Percentiles rank a stretch among this genome's conserved stretches.
These are phyloP conservation scores for Gentiana macrophylla DNA, from an alignment of 257 asterid genomes.

Conservation along the genomic window DNA sequence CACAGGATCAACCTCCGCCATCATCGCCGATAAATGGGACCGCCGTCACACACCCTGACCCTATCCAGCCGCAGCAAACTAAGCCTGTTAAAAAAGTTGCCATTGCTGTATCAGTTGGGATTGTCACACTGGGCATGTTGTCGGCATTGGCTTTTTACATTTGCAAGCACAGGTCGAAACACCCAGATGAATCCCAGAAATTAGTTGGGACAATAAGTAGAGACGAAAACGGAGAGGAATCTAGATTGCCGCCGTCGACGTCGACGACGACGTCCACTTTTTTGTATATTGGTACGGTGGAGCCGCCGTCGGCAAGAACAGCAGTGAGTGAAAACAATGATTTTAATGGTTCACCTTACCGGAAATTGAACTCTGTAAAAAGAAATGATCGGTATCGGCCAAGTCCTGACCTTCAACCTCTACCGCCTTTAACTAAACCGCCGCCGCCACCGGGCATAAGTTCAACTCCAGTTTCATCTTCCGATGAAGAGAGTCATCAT, in stretches of 20 bases:
- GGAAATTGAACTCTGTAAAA: conserved; percentile 51
- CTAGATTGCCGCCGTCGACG: conserved; percentile 64
- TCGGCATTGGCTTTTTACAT: conserved; percentile 50
- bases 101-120: conserved; percentile 44
- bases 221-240: conserved; percentile 34
- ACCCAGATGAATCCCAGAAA: conserved; percentile 46
- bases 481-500: conserved; percentile 67
- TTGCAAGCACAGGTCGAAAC: conserved; percentile 37
- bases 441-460: conserved; percentile 51
- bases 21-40: conserved; percentile 28
- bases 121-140: conserved; percentile 53
- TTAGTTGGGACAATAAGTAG: conserved; percentile 47
- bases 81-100: conserved; percentile 50
- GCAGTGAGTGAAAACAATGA: conserved; percentile 26
- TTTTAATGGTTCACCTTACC: conserved; percentile 53
- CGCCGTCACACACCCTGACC: conserved; percentile 30
- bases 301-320: conserved; percentile 62
- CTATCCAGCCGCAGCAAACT: conserved; percentile 18
- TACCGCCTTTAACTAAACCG: conserved; percentile 67
- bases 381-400: conserved; percentile 79
- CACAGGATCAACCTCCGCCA: conserved; percentile 39
- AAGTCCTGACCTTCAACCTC: conserved; percentile 95
- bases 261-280: conserved; percentile 10
- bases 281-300: conserved; percentile 90
- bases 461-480: conserved; percentile 87